Conservation (phyloP, 306 rosid species). For the Casuarina cunninghamiana region DNA sequence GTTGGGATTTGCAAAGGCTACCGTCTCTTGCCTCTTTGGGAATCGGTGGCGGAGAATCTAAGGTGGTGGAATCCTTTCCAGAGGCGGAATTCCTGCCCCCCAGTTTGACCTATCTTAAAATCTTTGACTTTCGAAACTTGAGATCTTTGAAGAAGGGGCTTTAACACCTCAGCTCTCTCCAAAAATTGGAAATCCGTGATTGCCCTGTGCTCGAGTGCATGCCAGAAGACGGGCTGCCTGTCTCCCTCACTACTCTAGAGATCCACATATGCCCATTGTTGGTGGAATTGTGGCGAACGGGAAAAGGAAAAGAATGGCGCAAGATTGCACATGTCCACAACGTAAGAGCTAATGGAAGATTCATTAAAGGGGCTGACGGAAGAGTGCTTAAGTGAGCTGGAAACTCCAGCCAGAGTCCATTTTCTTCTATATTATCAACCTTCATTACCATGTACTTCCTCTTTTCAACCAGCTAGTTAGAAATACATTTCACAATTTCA, state of each 20-base stretch:
- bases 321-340: slow-evolving; percentile 25
- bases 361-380: neutral
- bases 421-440: neutral
- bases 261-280: neutral
- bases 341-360: too few relatives aligned
- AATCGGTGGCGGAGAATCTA: neutral
- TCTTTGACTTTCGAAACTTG: neutral
- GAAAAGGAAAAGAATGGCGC: slow-evolving; percentile 31
- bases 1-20: slow-evolving; percentile 27
- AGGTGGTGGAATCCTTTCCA: slow-evolving; percentile 23
- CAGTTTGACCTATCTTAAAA: neutral
- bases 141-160: slow-evolving; percentile 16
- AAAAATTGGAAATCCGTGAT: rapidly evolving
- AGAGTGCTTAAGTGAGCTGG: neutral
- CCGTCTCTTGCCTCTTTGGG: rapidly evolving
- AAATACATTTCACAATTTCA: too few relatives aligned
- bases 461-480: neutral
- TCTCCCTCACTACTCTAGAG: neutral
- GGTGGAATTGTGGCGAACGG: neutral
- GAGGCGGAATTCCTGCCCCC: slow-evolving; percentile 20
- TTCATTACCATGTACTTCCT: neutral
- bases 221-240: slow-evolving; percentile 28
- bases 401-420: neutral
- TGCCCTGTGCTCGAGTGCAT: slow-evolving; percentile 25
- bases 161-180: slow-evolving; percentile 16